phyloP scores from a whole-genome alignment of 2,329 filamentous ascomycete genomes.

The Torrubiellomyces zombiae region DNA sequence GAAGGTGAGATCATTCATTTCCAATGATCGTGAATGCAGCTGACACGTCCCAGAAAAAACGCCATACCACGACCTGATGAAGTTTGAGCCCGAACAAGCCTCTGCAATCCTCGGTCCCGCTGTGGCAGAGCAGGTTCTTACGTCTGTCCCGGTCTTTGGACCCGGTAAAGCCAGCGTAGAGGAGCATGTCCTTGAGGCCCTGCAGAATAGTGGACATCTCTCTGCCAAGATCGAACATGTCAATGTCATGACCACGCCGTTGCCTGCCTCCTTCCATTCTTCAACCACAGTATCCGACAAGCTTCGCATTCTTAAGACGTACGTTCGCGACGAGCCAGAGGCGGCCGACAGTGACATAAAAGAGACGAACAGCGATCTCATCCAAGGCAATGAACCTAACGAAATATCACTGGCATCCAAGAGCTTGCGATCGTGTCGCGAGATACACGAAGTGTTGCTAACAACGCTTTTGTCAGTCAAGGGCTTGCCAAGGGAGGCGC shows the following conservation, averaged over 20 bases:
- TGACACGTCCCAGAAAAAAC: constrained; percentile 23
- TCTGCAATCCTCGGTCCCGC: constrained; percentile 36
- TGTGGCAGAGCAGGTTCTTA: constrained; percentile 34
- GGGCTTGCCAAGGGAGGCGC: constrained; percentile 32
- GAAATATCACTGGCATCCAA: constrained; percentile 22
- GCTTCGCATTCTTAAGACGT: constrained; percentile 27
- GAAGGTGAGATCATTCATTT: constrained; percentile 23
- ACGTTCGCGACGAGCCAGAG: constrained; percentile 14
- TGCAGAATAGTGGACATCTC: constrained; percentile 18
- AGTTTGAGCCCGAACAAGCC: constrained; percentile 38
- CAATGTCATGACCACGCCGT: constrained; percentile 14
- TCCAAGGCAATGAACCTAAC: constrained; percentile 15
- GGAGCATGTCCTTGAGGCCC: constrained; percentile 22
- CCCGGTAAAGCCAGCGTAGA: constrained; percentile 26
- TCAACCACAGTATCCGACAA: constrained; percentile 30
- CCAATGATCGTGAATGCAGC: constrained; percentile 1
- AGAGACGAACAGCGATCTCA: constrained; percentile 9
- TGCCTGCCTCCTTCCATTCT: constrained; percentile 25
- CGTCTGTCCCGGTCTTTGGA: constrained; percentile 40
- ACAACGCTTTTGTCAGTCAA: constrained; percentile 24
- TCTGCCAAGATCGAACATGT: constrained; percentile 19
- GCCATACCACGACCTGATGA: constrained; percentile 38
- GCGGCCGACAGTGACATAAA: constrained; percentile 10
- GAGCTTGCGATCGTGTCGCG: constrained; percentile 30
- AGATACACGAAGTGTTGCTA: constrained; percentile 40